Percentiles rank a stretch among this genome's conserved stretches.
Conservation (phyloP, 139 green algal genomes). For the Tetraselmis chui region DNA sequence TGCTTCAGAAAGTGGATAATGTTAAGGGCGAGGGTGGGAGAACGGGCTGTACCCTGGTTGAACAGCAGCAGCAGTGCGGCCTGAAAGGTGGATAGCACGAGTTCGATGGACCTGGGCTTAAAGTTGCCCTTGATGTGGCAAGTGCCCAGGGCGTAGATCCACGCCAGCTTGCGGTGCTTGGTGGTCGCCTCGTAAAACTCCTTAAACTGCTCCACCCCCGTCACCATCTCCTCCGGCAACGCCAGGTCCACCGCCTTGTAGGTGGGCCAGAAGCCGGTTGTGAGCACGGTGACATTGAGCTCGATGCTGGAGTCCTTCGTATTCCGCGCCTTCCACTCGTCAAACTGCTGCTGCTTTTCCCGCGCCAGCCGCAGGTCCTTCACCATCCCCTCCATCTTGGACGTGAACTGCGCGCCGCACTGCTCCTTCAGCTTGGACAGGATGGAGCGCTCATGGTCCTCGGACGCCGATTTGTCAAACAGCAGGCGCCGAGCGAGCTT, state of each 20-base stretch:
- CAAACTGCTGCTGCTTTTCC: constrained; percentile 82
- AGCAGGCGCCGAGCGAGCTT: constrained; percentile 80
- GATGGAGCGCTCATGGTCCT: constrained; percentile 94
- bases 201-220: constrained; percentile 78
- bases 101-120: constrained; percentile 74
- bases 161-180: constrained; percentile 86
- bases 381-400: constrained; percentile 82
- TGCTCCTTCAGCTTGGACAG: constrained; percentile 97
- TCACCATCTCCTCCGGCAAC: constrained; percentile 85
- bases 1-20: constrained; percentile 1
- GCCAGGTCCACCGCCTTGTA: constrained; percentile 81
- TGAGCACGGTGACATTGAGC: constrained; percentile 86
- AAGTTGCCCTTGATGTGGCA: constrained; percentile 78
- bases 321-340: constrained; percentile 53
- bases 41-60: constrained; percentile 62
- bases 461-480: constrained; percentile 68
- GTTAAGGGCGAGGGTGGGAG: background rate
- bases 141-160: constrained; percentile 88
- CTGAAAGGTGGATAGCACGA: constrained; percentile 74
- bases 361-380: constrained; percentile 63
- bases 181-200: constrained; percentile 69
- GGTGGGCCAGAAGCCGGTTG: constrained; percentile 79
- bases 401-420: constrained; percentile 92
- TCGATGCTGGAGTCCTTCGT: constrained; percentile 60
- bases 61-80: constrained; percentile 79